A percentile compares a stretch with the other conserved stretches of the same genome.
Conservation (phyloP, 169 alveolate species). For the Cryptosporidium muris region DNA sequence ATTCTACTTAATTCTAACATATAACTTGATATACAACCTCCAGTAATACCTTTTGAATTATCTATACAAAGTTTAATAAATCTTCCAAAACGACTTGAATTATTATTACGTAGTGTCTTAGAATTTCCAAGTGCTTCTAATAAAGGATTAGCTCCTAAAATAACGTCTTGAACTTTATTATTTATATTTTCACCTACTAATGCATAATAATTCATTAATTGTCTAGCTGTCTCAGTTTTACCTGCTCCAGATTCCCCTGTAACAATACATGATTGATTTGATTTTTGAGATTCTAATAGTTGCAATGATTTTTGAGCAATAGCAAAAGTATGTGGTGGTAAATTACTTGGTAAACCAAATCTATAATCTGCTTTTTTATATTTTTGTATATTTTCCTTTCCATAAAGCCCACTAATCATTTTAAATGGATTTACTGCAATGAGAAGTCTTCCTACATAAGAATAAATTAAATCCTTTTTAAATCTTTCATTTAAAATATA, state of each 20-base stretch:
- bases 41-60: constrained; percentile 82
- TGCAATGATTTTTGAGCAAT: constrained; percentile 86
- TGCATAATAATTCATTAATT: constrained; percentile 82
- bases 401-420: constrained; percentile 80
- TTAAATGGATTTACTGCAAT: constrained; percentile 84
- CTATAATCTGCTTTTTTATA: constrained; percentile 79
- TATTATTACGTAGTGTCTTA: constrained; percentile 95
- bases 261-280: constrained; percentile 93
- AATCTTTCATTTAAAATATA: constrained; percentile 90
- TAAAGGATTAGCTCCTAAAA: constrained; percentile 94
- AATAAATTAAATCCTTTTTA: constrained; percentile 74
- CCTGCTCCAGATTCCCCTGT: constrained; percentile 99
- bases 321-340: constrained; percentile 87
- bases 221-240: constrained; percentile 99
- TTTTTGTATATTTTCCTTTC: constrained; percentile 75
- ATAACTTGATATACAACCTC: constrained; percentile 71
- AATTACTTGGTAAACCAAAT: constrained; percentile 80
- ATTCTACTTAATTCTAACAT: constrained; percentile 68
- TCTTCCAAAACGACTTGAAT: constrained; percentile 98
- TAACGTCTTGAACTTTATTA: constrained; percentile 73
- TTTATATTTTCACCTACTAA: constrained; percentile 51
- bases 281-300: constrained; percentile 78
- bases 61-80: constrained; percentile 92
- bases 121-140: constrained; percentile 99
- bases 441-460: constrained; percentile 85